A percentile compares a stretch with the other conserved stretches of the same genome.
These are phyloP conservation scores for Globisporangium cylindrosporum DNA, from an alignment of 352 stramenopile species.

Conservation along the genomic window DNA sequence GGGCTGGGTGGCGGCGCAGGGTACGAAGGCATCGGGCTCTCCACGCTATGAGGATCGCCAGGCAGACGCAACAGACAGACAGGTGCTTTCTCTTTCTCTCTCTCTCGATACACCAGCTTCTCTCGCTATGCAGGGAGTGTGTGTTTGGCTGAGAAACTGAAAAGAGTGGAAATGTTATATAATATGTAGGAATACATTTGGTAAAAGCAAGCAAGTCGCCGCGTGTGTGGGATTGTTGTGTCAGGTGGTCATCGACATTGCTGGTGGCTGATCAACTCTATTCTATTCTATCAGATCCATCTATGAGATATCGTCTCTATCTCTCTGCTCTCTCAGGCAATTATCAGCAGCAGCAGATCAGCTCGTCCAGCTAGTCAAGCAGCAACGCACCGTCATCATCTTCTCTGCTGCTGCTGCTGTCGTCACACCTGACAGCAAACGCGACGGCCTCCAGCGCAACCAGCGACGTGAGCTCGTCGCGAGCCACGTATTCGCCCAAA, in stretches of 20 bases:
- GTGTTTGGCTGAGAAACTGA: neutral
- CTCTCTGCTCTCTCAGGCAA: neutral
- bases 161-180: neutral
- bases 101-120: too few species aligned
- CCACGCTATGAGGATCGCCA: constrained; percentile 43
- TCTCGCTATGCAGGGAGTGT: neutral
- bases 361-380: neutral
- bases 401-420: neutral
- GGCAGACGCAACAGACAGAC: neutral
- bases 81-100: neutral
- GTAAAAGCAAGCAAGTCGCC: neutral
- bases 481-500: neutral
- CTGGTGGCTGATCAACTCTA: neutral
- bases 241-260: neutral
- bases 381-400: neutral
- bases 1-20: constrained; percentile 37
- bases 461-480: constrained; percentile 4
- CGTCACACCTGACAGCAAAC: neutral
- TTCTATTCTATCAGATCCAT: neutral
- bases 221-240: neutral
- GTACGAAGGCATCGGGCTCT: constrained; percentile 66
- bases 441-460: neutral
- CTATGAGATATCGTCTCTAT: neutral
- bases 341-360: constrained; percentile 1
- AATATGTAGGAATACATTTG: constrained; percentile 1